Base-by-base conservation (phyloP, 768 basidiomycete species). In the Hericium erinaceus region DNA sequence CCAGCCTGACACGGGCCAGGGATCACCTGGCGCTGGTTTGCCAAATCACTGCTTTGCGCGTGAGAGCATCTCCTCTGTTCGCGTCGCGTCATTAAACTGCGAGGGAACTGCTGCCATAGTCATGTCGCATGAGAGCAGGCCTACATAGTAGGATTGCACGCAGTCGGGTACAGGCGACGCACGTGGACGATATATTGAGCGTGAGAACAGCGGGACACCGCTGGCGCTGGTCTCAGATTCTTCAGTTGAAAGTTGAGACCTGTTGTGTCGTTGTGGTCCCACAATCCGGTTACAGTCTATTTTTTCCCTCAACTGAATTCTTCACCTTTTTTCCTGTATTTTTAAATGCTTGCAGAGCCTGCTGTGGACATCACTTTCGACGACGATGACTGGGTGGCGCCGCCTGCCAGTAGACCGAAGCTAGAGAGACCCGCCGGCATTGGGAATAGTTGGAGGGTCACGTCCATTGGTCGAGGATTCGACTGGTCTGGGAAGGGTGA, bases 401-500 rank as follows among this genome's bases (percentile, higher is more conserved):
- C 81, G 33, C 75, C 81, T 44, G 74, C 77, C 33, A 69, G 77
- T 4, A 71, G 71, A 57, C 58, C 64, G 40, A 65, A 63, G 54
- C 75, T 85, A 18, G 82, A 84, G 70, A 75, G 80, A 58, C 73
- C 84, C 7, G 78, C 86, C 41, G 87, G 84, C 58, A 82, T 86
- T 55, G 81, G 84, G 37, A 81, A 82, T 60, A 90, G 88, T 70
- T 92, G 88, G 87, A 86, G 85, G 7, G 89, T 92, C 60, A 92
- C 90, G 18, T 89, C 82, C 39, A 85, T 92, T 50, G 90, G 90
- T 11, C 81, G 87, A 50, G 90, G 90, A 16, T 91, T 89, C 66
- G 76, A 88, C 69, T 91, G 89, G 49, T 51, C 49, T 22, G 16
- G 24, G 87, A 48, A n/a, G 12, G 41, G 54, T 37, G 72, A 70